A percentile compares a stretch with the other conserved stretches of the same genome.
Conservation (phyloP, 208 protist genomes). For the Wallacemonas sp. region DNA sequence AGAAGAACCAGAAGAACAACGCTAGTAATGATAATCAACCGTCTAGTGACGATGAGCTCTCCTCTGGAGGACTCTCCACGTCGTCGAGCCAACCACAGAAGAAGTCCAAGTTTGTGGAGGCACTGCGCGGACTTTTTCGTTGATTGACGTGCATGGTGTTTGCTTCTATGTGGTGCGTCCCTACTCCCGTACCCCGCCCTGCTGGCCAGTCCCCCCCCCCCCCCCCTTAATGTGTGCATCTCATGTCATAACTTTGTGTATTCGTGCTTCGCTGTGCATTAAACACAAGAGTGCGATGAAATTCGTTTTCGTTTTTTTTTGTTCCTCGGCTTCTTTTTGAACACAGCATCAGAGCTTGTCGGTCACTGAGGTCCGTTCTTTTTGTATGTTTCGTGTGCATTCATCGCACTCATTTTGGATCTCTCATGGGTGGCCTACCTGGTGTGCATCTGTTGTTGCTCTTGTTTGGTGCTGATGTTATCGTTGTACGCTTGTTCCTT, state of each 20-base stretch:
- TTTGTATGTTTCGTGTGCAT: too few relatives aligned
- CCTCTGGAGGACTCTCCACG: slow-evolving; percentile 7
- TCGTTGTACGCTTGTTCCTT: neutral
- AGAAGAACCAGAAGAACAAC: neutral
- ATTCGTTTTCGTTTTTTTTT: slow-evolving; percentile 6
- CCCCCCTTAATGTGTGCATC: too few relatives aligned
- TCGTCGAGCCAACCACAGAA: neutral
- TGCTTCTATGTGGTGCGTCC: neutral
- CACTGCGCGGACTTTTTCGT: slow-evolving; percentile 5
- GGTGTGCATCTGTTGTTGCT: too few relatives aligned
- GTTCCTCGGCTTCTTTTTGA: too few relatives aligned
- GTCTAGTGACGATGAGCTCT: slow-evolving; percentile 17
- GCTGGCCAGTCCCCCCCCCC: too few relatives aligned
- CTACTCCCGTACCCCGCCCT: too few relatives aligned
- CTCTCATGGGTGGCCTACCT: too few relatives aligned
- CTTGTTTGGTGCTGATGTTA: too few relatives aligned
- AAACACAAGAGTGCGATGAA: neutral
- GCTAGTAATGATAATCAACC: neutral
- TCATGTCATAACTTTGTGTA: too few relatives aligned
- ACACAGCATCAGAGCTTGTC: too few relatives aligned
- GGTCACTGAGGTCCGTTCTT: too few relatives aligned
- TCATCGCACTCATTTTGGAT: too few relatives aligned
- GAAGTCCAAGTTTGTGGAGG: slow-evolving; percentile 20
- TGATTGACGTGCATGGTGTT: neutral
- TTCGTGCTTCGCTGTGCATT: neutral